Base-by-base conservation (phyloP, 2,329 filamentous ascomycete species). In the Thyridium curvatum region DNA sequence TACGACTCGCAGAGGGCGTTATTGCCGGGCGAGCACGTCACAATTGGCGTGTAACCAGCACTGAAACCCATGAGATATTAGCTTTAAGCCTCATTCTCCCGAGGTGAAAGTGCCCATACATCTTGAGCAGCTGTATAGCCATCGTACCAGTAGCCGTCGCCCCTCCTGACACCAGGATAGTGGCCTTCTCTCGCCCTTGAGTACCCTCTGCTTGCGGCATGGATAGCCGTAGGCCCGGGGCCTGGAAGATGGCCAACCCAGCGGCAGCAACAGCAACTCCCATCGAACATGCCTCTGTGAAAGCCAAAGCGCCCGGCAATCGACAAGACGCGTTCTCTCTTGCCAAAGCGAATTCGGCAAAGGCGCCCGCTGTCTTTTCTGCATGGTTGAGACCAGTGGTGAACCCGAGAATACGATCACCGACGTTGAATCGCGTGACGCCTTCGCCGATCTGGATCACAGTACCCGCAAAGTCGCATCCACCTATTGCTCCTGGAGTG, bases 121-220 rank as follows among this genome's bases (percentile, higher is more conserved):
- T 34, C 33, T 52, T 56, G 12, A 62, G 42, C 4, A 66, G 28
- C 47, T 68, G 64, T 7, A 63, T 58, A 3, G 62, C 63, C 35
- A 56, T 46, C 4, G 58, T 64, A 3, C 64, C 65, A 2, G 49
- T 56, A 3, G 58, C 50, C 10, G 61, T 61, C 18, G 51, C 54
- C 4, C 63, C 65, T 3, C 64, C 66, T 21, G 53, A 58, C 1
- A 68, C 60, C 7, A 68, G 48, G 1, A 68, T 55, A 16, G 37
- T n/a, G n/a, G n/a, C n/a, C n/a, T n/a, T n/a, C n/a, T n/a, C n/a
- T n/a, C n/a, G 30, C 30, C 18, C 28, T 4, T 18, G 21, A 14
- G 29, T 40, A 17, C n/a, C 31, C 17, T 13, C 17, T 8, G 31
- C 4, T 13, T 21, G 13, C 8, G 26, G 7, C 18, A 17, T 18